Evolutionary conservation across 2,329 filamentous ascomycete species (phyloP).

Genomic region (Simplicillium sp.): DNA sequence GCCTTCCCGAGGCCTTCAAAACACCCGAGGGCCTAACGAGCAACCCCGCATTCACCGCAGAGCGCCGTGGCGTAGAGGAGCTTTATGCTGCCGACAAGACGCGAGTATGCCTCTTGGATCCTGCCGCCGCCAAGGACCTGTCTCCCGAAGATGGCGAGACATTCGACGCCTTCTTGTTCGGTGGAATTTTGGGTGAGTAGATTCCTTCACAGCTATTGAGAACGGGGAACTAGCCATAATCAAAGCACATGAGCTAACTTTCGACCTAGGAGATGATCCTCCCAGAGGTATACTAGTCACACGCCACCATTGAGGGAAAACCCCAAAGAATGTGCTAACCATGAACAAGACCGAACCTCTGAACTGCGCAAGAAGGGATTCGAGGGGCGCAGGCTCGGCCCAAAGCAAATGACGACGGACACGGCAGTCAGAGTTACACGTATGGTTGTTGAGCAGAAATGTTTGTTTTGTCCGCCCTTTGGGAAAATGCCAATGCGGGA

Average conservation of each 20-base stretch:
- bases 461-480: slow-evolving; percentile 36
- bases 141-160: slow-evolving; percentile 69
- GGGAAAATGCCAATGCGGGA: not conserved
- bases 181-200: slow-evolving; percentile 76
- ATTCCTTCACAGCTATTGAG: not conserved
- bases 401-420: slow-evolving; percentile 97
- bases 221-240: slow-evolving; percentile 8
- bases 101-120: slow-evolving; percentile 82
- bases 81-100: slow-evolving; percentile 66
- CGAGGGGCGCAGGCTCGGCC: slow-evolving; percentile 73
- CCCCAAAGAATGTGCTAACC: slow-evolving; percentile 9
- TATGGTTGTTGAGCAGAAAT: slow-evolving; percentile 74
- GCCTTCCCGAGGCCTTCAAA: slow-evolving; percentile 60
- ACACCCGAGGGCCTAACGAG: slow-evolving; percentile 48
- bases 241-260: not conserved
- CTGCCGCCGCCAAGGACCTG: slow-evolving; percentile 71
- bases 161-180: slow-evolving; percentile 92
- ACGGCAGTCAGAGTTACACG: slow-evolving; percentile 91
- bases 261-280: slow-evolving; percentile 70
- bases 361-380: slow-evolving; percentile 93
- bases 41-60: slow-evolving; percentile 57
- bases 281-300: slow-evolving; percentile 59
- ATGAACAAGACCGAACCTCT: slow-evolving; percentile 71
- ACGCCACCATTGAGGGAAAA: slow-evolving; percentile 1
- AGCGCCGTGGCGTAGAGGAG: slow-evolving; percentile 71